phyloP scores from a whole-genome alignment of 306 rosid genomes.

The Acacia confusa region DNA sequence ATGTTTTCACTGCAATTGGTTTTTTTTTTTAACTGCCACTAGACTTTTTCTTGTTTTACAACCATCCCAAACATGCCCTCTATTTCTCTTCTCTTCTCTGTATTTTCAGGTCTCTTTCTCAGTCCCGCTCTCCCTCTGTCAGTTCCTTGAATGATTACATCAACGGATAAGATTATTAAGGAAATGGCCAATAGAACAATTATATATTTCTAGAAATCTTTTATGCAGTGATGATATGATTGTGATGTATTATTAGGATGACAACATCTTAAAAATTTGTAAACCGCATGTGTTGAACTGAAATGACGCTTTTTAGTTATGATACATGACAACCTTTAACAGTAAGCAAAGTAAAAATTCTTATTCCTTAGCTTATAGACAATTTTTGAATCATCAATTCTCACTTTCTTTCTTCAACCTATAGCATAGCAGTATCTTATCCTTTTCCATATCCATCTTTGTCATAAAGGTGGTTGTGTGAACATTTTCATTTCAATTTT shows the following conservation, averaged over 20 bases:
- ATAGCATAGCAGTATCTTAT: background rate
- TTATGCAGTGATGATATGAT: background rate
- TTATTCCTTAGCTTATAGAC: background rate
- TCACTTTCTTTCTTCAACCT: background rate
- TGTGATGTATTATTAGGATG: background rate
- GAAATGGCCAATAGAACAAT: background rate
- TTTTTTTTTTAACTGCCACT: no score
- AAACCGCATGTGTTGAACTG: background rate
- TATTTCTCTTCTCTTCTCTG: background rate
- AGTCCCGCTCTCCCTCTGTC: background rate
- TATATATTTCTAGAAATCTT: background rate
- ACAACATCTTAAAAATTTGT: background rate
- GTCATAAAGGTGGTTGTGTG: background rate
- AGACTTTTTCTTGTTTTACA: no score
- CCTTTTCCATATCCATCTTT: background rate
- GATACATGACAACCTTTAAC: background rate
- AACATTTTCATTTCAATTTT: background rate
- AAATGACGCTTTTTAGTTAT: background rate
- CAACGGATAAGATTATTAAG: background rate
- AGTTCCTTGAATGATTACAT: background rate
- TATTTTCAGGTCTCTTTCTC: background rate
- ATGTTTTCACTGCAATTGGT: no score
- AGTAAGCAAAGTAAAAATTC: slow-evolving; percentile 5
- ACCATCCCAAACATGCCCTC: no score
- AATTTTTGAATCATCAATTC: background rate